These are phyloP conservation scores for Ilyonectria mors-panacis DNA, from an alignment of 2,329 filamentous ascomycete species.

Conservation along the genomic window DNA sequence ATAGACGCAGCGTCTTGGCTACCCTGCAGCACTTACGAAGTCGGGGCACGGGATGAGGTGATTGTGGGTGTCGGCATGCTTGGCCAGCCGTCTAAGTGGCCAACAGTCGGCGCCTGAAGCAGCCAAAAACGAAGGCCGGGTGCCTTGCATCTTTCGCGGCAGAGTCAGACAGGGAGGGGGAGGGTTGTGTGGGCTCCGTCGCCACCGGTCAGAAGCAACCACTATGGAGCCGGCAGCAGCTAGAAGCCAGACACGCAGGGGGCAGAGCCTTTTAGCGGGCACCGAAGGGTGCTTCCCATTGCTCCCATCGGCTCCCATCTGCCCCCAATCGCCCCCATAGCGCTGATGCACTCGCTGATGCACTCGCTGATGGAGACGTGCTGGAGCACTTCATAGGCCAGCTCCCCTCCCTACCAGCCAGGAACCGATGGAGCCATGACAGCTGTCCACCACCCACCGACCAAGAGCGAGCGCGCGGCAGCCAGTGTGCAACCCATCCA, in stretches of 20 bases:
- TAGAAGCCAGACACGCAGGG: slow-evolving; percentile 9
- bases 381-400: slow-evolving; percentile 40
- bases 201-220: slow-evolving; percentile 10
- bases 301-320: slow-evolving; percentile 15
- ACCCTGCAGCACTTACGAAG: slow-evolving; percentile 26
- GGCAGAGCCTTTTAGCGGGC: slow-evolving; percentile 11
- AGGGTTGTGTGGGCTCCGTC: background rate
- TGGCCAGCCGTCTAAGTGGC: slow-evolving; percentile 6
- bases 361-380: slow-evolving; percentile 29
- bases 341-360: slow-evolving; percentile 1
- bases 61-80: slow-evolving; percentile 8
- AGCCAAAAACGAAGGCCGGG: slow-evolving; percentile 13
- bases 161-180: slow-evolving; percentile 13
- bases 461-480: slow-evolving; percentile 1
- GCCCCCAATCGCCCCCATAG: slow-evolving; percentile 22
- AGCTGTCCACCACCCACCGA: slow-evolving; percentile 21
- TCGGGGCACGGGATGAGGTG: slow-evolving; percentile 26
- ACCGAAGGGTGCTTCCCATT: slow-evolving; percentile 7
- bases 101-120: slow-evolving; percentile 17
- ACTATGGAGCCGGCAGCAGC: background rate
- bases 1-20: slow-evolving; percentile 5
- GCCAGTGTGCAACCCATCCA: slow-evolving; percentile 12
- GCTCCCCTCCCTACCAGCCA: slow-evolving; percentile 32
- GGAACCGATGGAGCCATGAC: slow-evolving; percentile 34
- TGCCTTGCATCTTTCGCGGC: slow-evolving; percentile 24